A percentile compares a stretch with the other conserved stretches of the same genome.
Evolutionary conservation across 169 alveolate species (phyloP).

Genomic region (Neospora caninum): DNA sequence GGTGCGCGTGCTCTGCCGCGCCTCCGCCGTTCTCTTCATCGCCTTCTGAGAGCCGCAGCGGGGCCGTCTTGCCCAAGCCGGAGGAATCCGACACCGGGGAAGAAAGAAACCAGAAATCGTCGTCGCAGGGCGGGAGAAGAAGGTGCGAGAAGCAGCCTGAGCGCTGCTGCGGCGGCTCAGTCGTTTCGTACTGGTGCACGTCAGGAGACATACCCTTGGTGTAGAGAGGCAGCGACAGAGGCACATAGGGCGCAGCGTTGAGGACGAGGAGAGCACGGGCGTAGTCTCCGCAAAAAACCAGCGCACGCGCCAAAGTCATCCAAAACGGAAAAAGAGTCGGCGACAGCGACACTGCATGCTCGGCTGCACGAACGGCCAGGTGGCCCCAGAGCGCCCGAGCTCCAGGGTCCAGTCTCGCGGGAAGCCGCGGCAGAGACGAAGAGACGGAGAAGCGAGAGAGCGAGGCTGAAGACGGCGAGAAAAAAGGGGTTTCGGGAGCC

Average conservation of each 20-base stretch:
- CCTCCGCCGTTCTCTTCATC: too few relatives aligned
- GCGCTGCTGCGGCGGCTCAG: slow-evolving; percentile 32
- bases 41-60: too few relatives aligned
- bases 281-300: not conserved
- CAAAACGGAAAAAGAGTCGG: slow-evolving; percentile 46
- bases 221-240: slow-evolving; percentile 37
- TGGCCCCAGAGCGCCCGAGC: not conserved
- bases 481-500: too few relatives aligned
- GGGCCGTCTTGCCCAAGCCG: too few relatives aligned
- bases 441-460: not conserved
- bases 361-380: slow-evolving; percentile 21
- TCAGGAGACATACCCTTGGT: slow-evolving; percentile 20
- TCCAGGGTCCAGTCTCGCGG: not conserved
- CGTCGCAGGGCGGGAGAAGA: not conserved
- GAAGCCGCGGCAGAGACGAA: not conserved
- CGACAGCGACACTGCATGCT: slow-evolving; percentile 23
- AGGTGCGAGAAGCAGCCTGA: slow-evolving; percentile 24
- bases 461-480: not conserved
- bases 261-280: slow-evolving; percentile 14
- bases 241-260: slow-evolving; percentile 38
- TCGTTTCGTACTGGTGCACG: not conserved
- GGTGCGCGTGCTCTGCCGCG: too few relatives aligned
- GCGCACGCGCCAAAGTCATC: slow-evolving; percentile 23
- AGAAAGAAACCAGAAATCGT: not conserved
- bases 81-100: not conserved